Percentiles rank a stretch among this genome's conserved stretches.
phyloP scores from a whole-genome alignment of 2,329 filamentous ascomycete genomes.

The Ophiostoma fasciatum region DNA sequence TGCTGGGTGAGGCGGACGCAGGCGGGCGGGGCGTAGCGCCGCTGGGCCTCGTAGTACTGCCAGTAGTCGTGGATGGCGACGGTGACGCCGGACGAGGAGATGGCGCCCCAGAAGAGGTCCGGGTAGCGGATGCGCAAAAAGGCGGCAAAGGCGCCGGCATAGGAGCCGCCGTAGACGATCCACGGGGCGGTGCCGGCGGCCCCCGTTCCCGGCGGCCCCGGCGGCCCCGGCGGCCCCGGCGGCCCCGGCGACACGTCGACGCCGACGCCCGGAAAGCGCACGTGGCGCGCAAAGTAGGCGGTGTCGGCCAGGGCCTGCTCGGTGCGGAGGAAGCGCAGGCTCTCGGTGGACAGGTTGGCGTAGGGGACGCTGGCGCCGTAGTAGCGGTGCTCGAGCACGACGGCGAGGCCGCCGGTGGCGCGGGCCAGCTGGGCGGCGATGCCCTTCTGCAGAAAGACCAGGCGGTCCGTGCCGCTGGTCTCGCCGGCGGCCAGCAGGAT shows the following conservation, averaged over 20 bases:
- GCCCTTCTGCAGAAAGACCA: slow-evolving; percentile 63
- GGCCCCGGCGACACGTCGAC: slow-evolving; percentile 35
- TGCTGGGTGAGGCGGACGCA: slow-evolving; percentile 52
- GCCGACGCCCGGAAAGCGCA: slow-evolving; percentile 38
- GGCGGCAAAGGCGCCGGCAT: slow-evolving; percentile 66
- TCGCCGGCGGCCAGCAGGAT: slow-evolving; percentile 66
- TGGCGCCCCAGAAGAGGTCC: slow-evolving; percentile 62
- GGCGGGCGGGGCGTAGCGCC: slow-evolving; percentile 33
- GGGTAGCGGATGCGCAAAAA: slow-evolving; percentile 66
- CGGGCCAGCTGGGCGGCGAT: slow-evolving; percentile 56
- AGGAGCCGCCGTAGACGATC: slow-evolving; percentile 72
- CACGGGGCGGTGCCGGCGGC: slow-evolving; percentile 34
- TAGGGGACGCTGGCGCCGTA: slow-evolving; percentile 66
- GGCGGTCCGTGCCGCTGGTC: slow-evolving; percentile 43
- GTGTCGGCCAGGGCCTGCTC: slow-evolving; percentile 72
- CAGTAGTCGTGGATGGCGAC: slow-evolving; percentile 68
- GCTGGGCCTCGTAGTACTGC: slow-evolving; percentile 38
- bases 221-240: too few species aligned
- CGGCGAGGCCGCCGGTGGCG: slow-evolving; percentile 58
- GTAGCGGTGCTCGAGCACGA: slow-evolving; percentile 78
- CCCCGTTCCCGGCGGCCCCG: too few species aligned
- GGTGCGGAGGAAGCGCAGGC: slow-evolving; percentile 66
- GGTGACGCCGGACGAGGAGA: slow-evolving; percentile 68
- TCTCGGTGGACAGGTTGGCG: slow-evolving; percentile 48
- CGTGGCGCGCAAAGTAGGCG: slow-evolving; percentile 63